Evolutionary conservation across 1,284 basidiomycete species (phyloP).

Genomic region (Ceratobasidium sp.): DNA sequence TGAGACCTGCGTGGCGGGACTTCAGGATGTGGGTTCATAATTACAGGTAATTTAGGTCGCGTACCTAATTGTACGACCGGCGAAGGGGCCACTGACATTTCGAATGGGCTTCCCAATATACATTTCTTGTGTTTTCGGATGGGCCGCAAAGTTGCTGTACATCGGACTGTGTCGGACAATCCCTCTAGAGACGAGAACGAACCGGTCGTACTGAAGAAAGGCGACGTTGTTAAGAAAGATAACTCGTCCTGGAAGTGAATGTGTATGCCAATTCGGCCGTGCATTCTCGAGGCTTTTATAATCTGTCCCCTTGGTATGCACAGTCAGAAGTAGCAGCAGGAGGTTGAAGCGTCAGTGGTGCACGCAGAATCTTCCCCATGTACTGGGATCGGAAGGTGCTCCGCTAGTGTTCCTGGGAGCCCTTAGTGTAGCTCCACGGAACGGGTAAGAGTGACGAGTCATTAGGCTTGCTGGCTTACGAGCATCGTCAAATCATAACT

Average conservation of each 20-base stretch:
- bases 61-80: constrained; percentile 41
- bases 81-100: constrained; percentile 43
- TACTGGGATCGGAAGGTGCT: not conserved
- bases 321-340: constrained; percentile 5
- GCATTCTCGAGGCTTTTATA: constrained; percentile 21
- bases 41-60: not conserved
- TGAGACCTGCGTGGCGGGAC: constrained; percentile 23
- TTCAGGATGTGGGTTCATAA: not conserved
- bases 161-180: not conserved
- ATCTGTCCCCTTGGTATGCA: constrained; percentile 1
- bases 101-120: constrained; percentile 42
- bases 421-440: constrained; percentile 21
- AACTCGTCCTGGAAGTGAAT: constrained; percentile 1
- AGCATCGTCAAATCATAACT: not conserved
- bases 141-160: not conserved
- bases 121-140: constrained; percentile 16
- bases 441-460: constrained; percentile 2
- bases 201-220: not conserved
- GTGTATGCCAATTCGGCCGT: not conserved
- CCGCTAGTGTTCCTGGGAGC: constrained; percentile 9
- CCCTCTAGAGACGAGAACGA: not conserved
- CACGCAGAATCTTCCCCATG: not conserved
- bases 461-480: constrained; percentile 7
- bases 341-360: constrained; percentile 13
- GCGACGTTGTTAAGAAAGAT: not conserved